Percentiles rank a stretch among this genome's conserved stretches.
Evolutionary conservation across 1,284 basidiomycete species (phyloP).

Genomic region (Neonothopanus nambi): DNA sequence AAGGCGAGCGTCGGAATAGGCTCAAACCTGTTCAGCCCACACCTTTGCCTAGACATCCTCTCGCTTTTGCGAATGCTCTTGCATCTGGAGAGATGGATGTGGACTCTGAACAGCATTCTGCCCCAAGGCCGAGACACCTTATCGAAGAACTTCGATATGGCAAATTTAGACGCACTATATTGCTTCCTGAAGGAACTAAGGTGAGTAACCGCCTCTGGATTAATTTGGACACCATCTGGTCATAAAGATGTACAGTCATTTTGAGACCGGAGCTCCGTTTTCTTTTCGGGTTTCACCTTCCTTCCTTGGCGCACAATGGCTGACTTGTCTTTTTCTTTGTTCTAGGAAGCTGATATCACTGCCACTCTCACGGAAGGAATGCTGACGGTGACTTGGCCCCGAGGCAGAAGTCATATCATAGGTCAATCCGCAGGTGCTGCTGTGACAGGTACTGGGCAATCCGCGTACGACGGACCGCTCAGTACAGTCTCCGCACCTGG

Average conservation of each 20-base stretch:
- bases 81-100: slow-evolving; percentile 22
- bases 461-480: background rate
- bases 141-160: slow-evolving; percentile 55
- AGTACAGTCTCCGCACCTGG: background rate
- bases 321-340: slow-evolving; percentile 19
- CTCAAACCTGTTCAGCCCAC: background rate
- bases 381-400: slow-evolving; percentile 52
- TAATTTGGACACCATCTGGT: too few species aligned
- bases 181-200: slow-evolving; percentile 47
- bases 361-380: slow-evolving; percentile 48
- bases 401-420: slow-evolving; percentile 12
- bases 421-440: too few species aligned
- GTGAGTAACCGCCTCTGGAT: slow-evolving; percentile 31
- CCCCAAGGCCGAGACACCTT: slow-evolving; percentile 17
- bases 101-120: slow-evolving; percentile 10
- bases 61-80: slow-evolving; percentile 14
- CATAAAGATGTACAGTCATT: background rate
- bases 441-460: background rate
- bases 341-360: slow-evolving; percentile 37
- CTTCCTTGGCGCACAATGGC: slow-evolving; percentile 4
- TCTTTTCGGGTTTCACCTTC: background rate
- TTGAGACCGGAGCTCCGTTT: background rate
- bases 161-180: slow-evolving; percentile 45
- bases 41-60: slow-evolving; percentile 11
- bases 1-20: slow-evolving; percentile 41